Conservation (phyloP, 192 early-diverging fungal species). For the Chytriomyces confervae region DNA sequence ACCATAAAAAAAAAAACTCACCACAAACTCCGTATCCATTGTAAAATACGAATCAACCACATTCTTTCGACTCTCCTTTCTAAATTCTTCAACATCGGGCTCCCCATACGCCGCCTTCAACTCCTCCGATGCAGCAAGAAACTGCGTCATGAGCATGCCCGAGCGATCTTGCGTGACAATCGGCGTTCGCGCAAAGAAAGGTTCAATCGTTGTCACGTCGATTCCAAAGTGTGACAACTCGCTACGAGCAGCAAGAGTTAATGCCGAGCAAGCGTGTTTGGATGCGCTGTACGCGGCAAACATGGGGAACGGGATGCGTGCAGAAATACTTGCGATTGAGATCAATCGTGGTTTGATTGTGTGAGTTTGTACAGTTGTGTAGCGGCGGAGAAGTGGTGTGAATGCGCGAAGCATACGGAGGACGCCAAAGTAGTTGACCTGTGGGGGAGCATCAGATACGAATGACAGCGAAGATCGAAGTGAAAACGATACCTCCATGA, state of each 20-base stretch:
- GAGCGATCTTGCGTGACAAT: not conserved
- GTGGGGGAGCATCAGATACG: no score
- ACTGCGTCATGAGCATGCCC: not conserved
- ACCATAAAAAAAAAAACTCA: not conserved
- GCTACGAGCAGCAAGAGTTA: slow-evolving; percentile 50
- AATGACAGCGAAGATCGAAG: no score
- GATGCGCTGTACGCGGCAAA: slow-evolving; percentile 47
- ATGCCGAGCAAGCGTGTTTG: slow-evolving; percentile 54
- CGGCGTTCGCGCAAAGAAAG: slow-evolving; percentile 37
- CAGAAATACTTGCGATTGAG: slow-evolving; percentile 45
- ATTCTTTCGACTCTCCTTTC: no score
- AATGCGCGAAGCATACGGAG: slow-evolving; percentile 45
- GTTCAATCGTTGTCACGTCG: slow-evolving; percentile 47
- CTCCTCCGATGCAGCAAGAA: slow-evolving; percentile 7
- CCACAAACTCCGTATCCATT: not conserved
- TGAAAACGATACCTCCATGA: slow-evolving; percentile 28
- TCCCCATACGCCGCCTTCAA: slow-evolving; percentile 14
- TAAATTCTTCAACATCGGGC: not conserved
- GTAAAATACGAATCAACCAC: not conserved
- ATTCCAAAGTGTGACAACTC: slow-evolving; percentile 57
- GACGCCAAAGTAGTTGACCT: slow-evolving; percentile 48
- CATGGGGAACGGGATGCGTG: slow-evolving; percentile 15
- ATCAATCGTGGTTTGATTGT: slow-evolving; percentile 37
- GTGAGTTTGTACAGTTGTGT: not conserved
- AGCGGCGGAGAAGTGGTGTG: slow-evolving; percentile 31